A percentile compares a stretch with the other conserved stretches of the same genome.
These are phyloP conservation scores for Pythium plurisporium DNA, from an alignment of 352 stramenopile species.

Conservation along the genomic window DNA sequence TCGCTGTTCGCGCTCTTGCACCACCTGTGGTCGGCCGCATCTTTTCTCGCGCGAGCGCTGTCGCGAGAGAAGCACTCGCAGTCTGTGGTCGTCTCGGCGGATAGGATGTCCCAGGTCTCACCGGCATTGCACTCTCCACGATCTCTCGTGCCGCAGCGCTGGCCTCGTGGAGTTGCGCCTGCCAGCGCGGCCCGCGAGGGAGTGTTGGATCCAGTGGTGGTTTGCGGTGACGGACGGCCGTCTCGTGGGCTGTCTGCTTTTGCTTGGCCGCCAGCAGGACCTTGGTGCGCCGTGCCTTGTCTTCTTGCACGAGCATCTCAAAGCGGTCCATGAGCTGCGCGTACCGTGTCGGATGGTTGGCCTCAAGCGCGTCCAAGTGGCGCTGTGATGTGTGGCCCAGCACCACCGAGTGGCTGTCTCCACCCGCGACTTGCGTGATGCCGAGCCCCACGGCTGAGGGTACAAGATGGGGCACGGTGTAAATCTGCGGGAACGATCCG, in stretches of 20 bases:
- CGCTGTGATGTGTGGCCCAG: conserved; percentile 34
- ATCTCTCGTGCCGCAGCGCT: background rate
- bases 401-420: conserved; percentile 48
- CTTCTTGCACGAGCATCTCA: conserved; percentile 35
- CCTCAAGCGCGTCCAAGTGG: conserved; percentile 42
- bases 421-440: conserved; percentile 47
- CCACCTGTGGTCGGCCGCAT: conserved; percentile 2
- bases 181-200: conserved; percentile 25
- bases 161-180: conserved; percentile 9
- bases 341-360: conserved; percentile 42
- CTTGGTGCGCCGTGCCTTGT: conserved; percentile 24
- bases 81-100: conserved; percentile 2
- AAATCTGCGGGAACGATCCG: conserved; percentile 62
- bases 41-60: background rate
- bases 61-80: background rate
- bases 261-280: conserved; percentile 33
- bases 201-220: conserved; percentile 29
- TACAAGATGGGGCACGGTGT: conserved; percentile 70
- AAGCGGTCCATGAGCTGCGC: conserved; percentile 35
- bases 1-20: background rate
- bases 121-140: background rate
- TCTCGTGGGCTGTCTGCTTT: conserved; percentile 24
- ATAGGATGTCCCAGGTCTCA: background rate
- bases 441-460: conserved; percentile 48
- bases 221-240: conserved; percentile 29